These are phyloP conservation scores for Podospora comata DNA, from an alignment of 495 filamentous ascomycete species.

Conservation along the genomic window DNA sequence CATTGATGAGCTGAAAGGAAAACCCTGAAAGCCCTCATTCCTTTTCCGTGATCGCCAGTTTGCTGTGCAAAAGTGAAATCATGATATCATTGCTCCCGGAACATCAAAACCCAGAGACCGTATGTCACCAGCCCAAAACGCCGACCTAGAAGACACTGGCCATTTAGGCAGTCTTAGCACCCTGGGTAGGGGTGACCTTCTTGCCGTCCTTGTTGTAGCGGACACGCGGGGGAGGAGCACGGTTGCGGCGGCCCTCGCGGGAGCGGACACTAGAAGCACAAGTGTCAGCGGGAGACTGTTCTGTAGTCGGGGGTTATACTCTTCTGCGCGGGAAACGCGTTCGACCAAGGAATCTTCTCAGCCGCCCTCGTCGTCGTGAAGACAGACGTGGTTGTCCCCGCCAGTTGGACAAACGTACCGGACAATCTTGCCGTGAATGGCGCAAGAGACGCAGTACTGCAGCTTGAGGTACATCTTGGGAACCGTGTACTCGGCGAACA, in stretches of 20 bases:
- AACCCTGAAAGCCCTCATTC: slow-evolving; percentile 22
- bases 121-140: slow-evolving; percentile 33
- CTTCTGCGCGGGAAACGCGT: slow-evolving; percentile 38
- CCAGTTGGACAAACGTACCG: slow-evolving; percentile 68
- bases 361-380: slow-evolving; percentile 44
- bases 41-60: slow-evolving; percentile 29
- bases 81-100: slow-evolving; percentile 31
- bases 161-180: slow-evolving; percentile 41
- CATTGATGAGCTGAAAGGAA: slow-evolving; percentile 10
- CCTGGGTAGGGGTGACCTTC: slow-evolving; percentile 92
- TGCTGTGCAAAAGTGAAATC: slow-evolving; percentile 26
- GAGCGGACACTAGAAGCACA: slow-evolving; percentile 78
- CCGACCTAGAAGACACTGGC: slow-evolving; percentile 22
- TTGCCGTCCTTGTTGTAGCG: slow-evolving; percentile 99
- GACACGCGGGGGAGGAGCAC: slow-evolving; percentile 92
- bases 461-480: slow-evolving; percentile 99
- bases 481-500: slow-evolving; percentile 98
- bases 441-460: slow-evolving; percentile 99
- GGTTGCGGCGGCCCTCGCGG: slow-evolving; percentile 94
- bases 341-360: slow-evolving; percentile 61
- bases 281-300: slow-evolving; percentile 36
- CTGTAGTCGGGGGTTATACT: slow-evolving; percentile 18
- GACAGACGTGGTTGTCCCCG: slow-evolving; percentile 36
- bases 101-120: slow-evolving; percentile 25
- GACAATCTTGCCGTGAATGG: slow-evolving; percentile 99